These are phyloP conservation scores for Solanum sitiens DNA, from an alignment of 257 asterid genomes.

Conservation along the genomic window DNA sequence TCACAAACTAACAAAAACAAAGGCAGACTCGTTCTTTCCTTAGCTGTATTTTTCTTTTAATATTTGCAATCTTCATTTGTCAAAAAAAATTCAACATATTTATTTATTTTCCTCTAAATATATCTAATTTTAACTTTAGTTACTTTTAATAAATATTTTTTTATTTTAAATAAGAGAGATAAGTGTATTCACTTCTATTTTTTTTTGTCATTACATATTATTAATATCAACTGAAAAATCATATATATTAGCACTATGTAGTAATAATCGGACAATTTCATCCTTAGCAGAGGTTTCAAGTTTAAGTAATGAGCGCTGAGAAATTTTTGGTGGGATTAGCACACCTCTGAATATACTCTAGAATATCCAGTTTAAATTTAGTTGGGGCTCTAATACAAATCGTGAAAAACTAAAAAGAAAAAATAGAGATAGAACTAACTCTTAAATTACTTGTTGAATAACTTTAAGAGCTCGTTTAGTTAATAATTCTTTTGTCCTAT, in stretches of 20 bases:
- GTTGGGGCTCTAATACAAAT: too few relatives aligned
- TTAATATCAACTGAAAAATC: background rate
- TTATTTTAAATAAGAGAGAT: background rate
- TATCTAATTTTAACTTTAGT: background rate
- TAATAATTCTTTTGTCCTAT: too few relatives aligned
- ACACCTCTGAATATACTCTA: too few relatives aligned
- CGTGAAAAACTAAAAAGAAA: too few relatives aligned
- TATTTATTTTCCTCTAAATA: background rate
- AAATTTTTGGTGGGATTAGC: background rate
- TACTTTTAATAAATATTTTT: background rate
- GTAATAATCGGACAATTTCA: rapidly evolving
- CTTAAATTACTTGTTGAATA: background rate
- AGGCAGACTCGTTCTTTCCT: constrained; percentile 3
- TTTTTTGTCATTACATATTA: too few relatives aligned
- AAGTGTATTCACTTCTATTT: background rate
- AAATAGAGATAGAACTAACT: background rate
- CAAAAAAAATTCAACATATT: background rate
- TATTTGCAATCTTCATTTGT: background rate
- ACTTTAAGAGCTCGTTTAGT: background rate
- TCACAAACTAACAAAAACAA: constrained; percentile 20
- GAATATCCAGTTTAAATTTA: background rate
- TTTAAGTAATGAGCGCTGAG: rapidly evolving
- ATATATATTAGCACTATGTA: background rate
- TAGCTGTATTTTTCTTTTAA: background rate
- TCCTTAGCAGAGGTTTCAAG: rapidly evolving